These are phyloP conservation scores for Aspergillus fischeri DNA, from an alignment of 2,329 filamentous ascomycete genomes.

Conservation along the genomic window DNA sequence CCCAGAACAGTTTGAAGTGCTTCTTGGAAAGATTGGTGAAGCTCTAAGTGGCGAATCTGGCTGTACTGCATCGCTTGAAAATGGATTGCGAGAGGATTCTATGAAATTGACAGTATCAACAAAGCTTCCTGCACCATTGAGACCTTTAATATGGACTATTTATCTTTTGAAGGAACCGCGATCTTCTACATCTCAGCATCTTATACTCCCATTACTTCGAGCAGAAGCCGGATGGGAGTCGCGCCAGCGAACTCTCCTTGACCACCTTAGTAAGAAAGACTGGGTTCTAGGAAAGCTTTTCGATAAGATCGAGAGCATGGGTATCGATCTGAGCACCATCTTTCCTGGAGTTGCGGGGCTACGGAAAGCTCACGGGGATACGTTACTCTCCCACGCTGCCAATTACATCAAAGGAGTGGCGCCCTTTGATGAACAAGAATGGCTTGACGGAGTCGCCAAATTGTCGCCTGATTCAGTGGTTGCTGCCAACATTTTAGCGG, in stretches of 20 bases:
- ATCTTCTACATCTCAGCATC: constrained; percentile 42
- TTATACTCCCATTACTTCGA: constrained; percentile 52
- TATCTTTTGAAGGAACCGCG: constrained; percentile 40
- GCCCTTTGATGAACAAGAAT: constrained; percentile 49
- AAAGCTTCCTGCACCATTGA: constrained; percentile 51
- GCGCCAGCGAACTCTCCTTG: constrained; percentile 47
- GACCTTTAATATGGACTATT: constrained; percentile 51
- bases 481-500: constrained; percentile 24
- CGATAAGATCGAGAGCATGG: constrained; percentile 55
- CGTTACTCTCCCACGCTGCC: constrained; percentile 49
- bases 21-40: constrained; percentile 53
- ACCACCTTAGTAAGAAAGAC: constrained; percentile 54
- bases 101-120: constrained; percentile 46
- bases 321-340: constrained; percentile 52
- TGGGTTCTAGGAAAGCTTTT: constrained; percentile 55
- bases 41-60: constrained; percentile 39
- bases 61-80: constrained; percentile 30
- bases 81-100: constrained; percentile 24
- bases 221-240: constrained; percentile 45
- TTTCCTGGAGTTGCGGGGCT: constrained; percentile 53
- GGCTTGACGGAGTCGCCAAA: constrained; percentile 32
- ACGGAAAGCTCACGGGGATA: constrained; percentile 41
- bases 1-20: constrained; percentile 50
- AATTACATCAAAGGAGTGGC: constrained; percentile 53
- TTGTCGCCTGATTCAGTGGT: constrained; percentile 15